Evolutionary conservation across 2,329 filamentous ascomycete genomes (phyloP), one percentile per base, ranked within the genome.

Genomic region (Aspergillus ustus): DNA sequence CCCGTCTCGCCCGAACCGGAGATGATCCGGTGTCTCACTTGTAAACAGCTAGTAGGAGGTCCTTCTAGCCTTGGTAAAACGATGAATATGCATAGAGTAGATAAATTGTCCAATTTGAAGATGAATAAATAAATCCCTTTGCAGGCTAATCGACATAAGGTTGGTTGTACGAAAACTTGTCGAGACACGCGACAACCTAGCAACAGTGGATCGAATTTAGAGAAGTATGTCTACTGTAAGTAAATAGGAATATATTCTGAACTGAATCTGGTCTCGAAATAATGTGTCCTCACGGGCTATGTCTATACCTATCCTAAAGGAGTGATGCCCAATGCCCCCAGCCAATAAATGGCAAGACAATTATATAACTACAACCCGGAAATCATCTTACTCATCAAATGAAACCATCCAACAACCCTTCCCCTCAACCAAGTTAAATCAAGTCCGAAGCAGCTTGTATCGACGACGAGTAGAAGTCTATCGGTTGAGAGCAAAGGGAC

Each of bases 401-500:
- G 15, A 15, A 25, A 25, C 25, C 25, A 25, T 15, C 2, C 34
- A 40, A 40, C 9, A 0, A 40, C 13, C 15, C 34, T 13, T 11
- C 9, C 15, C 4, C 15, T 11, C 13, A 9, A 2, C 31, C 8
- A 13, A 11, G 5, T 5, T 15, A 40, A 2, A 15, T 5, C 11
- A 40, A 2, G 9, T 15, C 4, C 11, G 13, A 11, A 40, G 3
- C 11, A 15, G 8, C 34, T 4, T 15, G 34, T 25, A 25, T 25
- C 25, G 4, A 3, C 13, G 31, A 40, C 11, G 9, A 15, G 34
- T 40, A 15, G 5, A 2, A 46, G 49, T 56, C 60, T 69, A 70
- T 28, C 52, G 61, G 17, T n/a, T 43, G 52, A 74, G 67, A 0
- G 63, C 67, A 53, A 74, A 73, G 8, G 71, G 71, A 0, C 72